Evolutionary conservation across 2,329 filamentous ascomycete genomes (phyloP), one percentile per base, ranked within the genome.

Genomic region (Microcyclospora pomicola): DNA sequence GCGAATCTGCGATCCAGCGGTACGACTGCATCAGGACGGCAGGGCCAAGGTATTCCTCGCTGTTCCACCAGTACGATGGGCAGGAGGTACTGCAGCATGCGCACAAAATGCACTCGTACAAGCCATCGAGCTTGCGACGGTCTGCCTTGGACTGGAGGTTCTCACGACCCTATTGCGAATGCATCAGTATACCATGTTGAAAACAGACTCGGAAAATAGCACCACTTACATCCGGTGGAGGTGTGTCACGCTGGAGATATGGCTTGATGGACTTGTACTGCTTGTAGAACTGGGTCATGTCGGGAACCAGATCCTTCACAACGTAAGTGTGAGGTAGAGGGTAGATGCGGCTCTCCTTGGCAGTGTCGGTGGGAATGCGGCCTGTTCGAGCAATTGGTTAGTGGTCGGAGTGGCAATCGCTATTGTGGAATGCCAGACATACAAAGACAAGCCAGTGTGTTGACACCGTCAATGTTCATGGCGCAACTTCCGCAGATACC

Each of bases 11-110:
- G 50, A 98, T 73, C 91, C 91, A 98, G 59, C 88, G 79, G 77
- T 96, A 98, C 7, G 86, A 94, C 69, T 98, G 91, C 50, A 98
- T 77, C 37, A 98, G 81, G 44, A 98, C 84, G 50, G 91, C 91
- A 42, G 91, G 91, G 47, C 91, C 91, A 36, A 98, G 83, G 70
- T 98, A 98, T 66, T 96, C 87, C 68, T 96, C 87, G 52, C 81
- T 79, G 72, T 98, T 98, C 91, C 91, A 98, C 91, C 91, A 98
- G 74, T 98, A 98, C 13, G 86, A 95, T n/a, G 91, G 91, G 73
- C 91, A 98, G 34, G 88, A 94, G 15, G 91, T 98, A 50, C 83
- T 91, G 78, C 91, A 98, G 79, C 91, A 98, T 53, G 88, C 88
- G 72, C 91, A 98, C 42, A 98, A 80, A 65, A 98, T 96, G 69